These are phyloP conservation scores for Lachnellula arida DNA, from an alignment of 2,329 filamentous ascomycete species.

Conservation along the genomic window DNA sequence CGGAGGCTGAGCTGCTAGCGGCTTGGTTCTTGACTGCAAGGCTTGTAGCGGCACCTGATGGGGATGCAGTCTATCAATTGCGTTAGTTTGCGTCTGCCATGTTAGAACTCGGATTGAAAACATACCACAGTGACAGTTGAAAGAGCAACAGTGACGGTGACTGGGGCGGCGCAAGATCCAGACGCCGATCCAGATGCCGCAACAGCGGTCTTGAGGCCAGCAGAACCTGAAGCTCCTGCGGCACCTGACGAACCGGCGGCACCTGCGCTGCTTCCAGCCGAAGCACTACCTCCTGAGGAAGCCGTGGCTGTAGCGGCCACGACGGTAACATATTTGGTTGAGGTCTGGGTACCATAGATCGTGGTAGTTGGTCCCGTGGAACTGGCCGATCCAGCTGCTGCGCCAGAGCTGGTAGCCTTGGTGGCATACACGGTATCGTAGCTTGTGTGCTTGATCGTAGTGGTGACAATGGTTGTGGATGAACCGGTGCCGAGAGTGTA, in stretches of 20 bases:
- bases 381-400: background rate
- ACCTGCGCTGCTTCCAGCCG: slow-evolving; percentile 6
- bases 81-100: background rate
- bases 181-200: background rate
- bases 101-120: background rate
- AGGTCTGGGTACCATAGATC: slow-evolving; percentile 16
- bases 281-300: background rate
- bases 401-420: background rate
- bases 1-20: slow-evolving; percentile 2
- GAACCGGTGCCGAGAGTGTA: slow-evolving; percentile 38
- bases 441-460: slow-evolving; percentile 39
- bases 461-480: slow-evolving; percentile 41
- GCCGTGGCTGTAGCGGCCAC: background rate
- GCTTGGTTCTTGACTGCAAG: slow-evolving; percentile 3
- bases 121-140: slow-evolving; percentile 29
- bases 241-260: background rate
- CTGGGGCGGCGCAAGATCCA: slow-evolving; percentile 13
- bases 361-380: slow-evolving; percentile 13
- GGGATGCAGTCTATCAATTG: slow-evolving; percentile 3
- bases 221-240: background rate
- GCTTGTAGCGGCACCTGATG: slow-evolving; percentile 2
- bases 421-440: slow-evolving; percentile 29
- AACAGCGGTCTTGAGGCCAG: background rate
- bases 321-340: slow-evolving; percentile 23
- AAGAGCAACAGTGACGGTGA: slow-evolving; percentile 27